These are phyloP conservation scores for Phytophthora pini DNA, from an alignment of 352 stramenopile species.

Conservation along the genomic window DNA sequence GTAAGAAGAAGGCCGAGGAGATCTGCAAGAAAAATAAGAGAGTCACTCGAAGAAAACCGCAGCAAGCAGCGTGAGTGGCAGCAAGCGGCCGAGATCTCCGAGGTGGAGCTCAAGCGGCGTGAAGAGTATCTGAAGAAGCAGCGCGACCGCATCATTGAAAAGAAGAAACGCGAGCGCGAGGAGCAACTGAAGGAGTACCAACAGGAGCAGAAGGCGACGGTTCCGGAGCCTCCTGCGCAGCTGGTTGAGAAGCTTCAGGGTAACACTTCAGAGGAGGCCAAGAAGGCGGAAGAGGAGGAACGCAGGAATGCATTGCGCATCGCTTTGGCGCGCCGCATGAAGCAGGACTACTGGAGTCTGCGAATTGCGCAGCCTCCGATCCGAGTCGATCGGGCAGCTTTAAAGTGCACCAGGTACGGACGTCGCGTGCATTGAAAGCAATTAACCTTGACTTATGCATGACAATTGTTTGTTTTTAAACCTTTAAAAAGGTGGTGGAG, in stretches of 20 bases:
- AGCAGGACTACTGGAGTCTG: constrained; percentile 74
- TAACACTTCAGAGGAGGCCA: constrained; percentile 59
- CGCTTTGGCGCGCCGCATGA: constrained; percentile 79
- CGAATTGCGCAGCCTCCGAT: constrained; percentile 25
- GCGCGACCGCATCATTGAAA: constrained; percentile 79
- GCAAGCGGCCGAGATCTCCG: constrained; percentile 66
- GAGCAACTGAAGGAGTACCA: constrained; percentile 76
- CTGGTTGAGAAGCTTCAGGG: constrained; percentile 75
- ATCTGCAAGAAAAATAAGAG: constrained; percentile 80
- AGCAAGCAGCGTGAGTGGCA: constrained; percentile 76
- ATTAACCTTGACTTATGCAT: constrained; percentile 3
- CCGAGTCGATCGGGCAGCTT: constrained; percentile 39
- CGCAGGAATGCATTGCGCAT: constrained; percentile 73
- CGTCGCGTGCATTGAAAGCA: neutral
- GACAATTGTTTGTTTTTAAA: neutral
- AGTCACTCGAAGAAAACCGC: constrained; percentile 74
- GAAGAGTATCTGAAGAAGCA: constrained; percentile 80
- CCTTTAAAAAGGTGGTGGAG: constrained; percentile 51
- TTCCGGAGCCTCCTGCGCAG: constrained; percentile 62
- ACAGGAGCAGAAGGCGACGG: constrained; percentile 71
- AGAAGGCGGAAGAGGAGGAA: constrained; percentile 72
- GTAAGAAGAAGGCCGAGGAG: constrained; percentile 75
- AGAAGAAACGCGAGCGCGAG: constrained; percentile 83
- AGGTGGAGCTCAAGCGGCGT: constrained; percentile 74
- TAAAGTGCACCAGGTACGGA: constrained; percentile 61